These are phyloP conservation scores for Avena eriantha DNA, from an alignment of 176 grass and related monocot species.

Conservation along the genomic window DNA sequence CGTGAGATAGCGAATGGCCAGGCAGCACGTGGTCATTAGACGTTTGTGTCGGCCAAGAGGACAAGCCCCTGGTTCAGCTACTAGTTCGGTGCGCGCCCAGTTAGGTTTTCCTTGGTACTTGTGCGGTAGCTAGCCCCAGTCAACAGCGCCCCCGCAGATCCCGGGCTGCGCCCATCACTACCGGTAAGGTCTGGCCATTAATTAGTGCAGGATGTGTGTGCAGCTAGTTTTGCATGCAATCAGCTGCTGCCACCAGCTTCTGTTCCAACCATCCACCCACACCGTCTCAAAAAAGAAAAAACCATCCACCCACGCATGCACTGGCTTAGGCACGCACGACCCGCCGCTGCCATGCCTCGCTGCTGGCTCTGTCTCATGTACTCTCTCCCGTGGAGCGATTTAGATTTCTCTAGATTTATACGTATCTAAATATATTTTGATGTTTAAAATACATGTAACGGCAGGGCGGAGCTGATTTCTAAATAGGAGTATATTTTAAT, in stretches of 20 bases:
- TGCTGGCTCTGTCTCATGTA: background rate
- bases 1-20: too few species aligned
- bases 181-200: slow-evolving; percentile 2
- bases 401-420: too few species aligned
- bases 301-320: background rate
- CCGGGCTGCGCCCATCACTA: slow-evolving; percentile 31
- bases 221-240: too few species aligned
- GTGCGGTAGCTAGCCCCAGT: background rate
- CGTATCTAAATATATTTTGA: too few species aligned
- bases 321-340: background rate
- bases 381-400: too few species aligned
- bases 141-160: slow-evolving; percentile 34
- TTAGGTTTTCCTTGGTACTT: background rate
- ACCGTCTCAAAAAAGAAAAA: too few species aligned
- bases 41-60: background rate
- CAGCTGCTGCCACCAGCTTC: too few species aligned
- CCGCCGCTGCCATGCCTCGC: slow-evolving; percentile 31
- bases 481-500: too few species aligned
- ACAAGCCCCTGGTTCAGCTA: background rate
- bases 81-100: background rate
- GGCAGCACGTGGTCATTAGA: background rate
- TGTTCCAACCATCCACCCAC: background rate
- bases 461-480: too few species aligned
- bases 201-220: background rate
- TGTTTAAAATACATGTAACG: too few species aligned